Conservation (phyloP, 305 asterid species). For the Monarda citriodora region DNA sequence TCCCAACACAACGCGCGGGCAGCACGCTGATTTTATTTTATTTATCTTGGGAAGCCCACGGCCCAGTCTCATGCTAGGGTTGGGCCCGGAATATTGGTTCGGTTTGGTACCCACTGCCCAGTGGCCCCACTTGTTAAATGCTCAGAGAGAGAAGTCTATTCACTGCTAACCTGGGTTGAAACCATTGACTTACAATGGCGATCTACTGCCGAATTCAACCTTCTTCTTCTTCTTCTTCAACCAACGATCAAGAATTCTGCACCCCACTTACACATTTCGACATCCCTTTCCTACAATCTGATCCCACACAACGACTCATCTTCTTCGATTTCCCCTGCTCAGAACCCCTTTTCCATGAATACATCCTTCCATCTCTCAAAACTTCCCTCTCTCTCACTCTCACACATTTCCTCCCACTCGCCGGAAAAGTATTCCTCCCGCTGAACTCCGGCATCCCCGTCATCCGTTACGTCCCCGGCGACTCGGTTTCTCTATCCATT, state of each 20-base stretch:
- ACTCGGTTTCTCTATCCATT: slow-evolving; percentile 23
- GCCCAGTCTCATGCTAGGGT: no score
- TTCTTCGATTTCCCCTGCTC: slow-evolving; percentile 37
- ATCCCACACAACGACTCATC: slow-evolving; percentile 39
- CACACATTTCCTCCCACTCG: slow-evolving; percentile 43
- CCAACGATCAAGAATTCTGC: not conserved
- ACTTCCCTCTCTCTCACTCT: slow-evolving; percentile 30
- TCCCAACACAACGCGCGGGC: no score
- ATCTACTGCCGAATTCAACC: slow-evolving; percentile 1
- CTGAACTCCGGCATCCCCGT: slow-evolving; percentile 25
- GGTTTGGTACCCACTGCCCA: no score
- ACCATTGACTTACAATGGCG: not conserved
- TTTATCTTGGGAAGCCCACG: no score
- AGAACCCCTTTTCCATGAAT: slow-evolving; percentile 21
- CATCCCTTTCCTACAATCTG: slow-evolving; percentile 36
- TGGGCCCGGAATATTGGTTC: no score
- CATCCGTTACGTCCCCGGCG: slow-evolving; percentile 24
- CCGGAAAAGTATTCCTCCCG: slow-evolving; percentile 43
- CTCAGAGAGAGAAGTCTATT: no score
- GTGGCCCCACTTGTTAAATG: no score
- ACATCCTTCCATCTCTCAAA: slow-evolving; percentile 27
- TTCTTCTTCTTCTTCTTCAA: not conserved
- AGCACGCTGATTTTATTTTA: no score
- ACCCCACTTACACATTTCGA: slow-evolving; percentile 30
- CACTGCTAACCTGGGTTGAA: not conserved